Evolutionary conservation across 2,329 filamentous ascomycete genomes (phyloP).

Genomic region (Colletotrichum eremochloae): DNA sequence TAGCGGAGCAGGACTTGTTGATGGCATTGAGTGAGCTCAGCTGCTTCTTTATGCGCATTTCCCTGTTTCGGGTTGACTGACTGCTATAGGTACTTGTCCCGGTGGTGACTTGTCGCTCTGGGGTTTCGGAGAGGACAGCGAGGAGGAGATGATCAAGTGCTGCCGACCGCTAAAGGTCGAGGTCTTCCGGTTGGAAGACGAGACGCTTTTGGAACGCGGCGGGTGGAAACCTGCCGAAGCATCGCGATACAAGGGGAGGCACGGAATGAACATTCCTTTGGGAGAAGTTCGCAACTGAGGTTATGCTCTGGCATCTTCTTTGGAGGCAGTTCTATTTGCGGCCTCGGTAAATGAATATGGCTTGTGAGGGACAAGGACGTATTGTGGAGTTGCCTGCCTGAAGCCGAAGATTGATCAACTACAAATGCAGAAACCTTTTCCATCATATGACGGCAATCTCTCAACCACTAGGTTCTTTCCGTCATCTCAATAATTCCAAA

Average conservation of each 20-base stretch:
- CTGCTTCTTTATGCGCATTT: not conserved
- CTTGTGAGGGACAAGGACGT: no score
- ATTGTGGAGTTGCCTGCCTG: no score
- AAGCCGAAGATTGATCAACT: not conserved
- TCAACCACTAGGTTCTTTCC: not conserved
- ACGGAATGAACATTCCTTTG: slow-evolving; percentile 67
- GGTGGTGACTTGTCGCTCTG: slow-evolving; percentile 86
- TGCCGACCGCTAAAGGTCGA: slow-evolving; percentile 82
- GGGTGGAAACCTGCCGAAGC: slow-evolving; percentile 74
- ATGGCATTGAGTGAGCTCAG: slow-evolving; percentile 63
- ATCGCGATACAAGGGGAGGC: slow-evolving; percentile 73
- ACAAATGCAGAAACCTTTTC: no score
- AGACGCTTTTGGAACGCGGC: slow-evolving; percentile 59
- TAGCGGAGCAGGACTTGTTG: slow-evolving; percentile 83
- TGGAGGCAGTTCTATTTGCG: no score
- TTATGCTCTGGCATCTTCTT: not conserved
- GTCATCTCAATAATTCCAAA: not conserved
- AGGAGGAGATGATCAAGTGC: slow-evolving; percentile 76
- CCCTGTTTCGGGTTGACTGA: not conserved
- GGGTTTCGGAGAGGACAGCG: slow-evolving; percentile 80
- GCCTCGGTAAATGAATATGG: not conserved
- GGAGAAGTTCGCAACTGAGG: slow-evolving; percentile 34
- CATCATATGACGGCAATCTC: no score
- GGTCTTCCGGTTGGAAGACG: slow-evolving; percentile 74
- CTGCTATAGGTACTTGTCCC: slow-evolving; percentile 73